phyloP scores from a whole-genome alignment of 768 basidiomycete genomes.

The Hemileccinum impolitum region DNA sequence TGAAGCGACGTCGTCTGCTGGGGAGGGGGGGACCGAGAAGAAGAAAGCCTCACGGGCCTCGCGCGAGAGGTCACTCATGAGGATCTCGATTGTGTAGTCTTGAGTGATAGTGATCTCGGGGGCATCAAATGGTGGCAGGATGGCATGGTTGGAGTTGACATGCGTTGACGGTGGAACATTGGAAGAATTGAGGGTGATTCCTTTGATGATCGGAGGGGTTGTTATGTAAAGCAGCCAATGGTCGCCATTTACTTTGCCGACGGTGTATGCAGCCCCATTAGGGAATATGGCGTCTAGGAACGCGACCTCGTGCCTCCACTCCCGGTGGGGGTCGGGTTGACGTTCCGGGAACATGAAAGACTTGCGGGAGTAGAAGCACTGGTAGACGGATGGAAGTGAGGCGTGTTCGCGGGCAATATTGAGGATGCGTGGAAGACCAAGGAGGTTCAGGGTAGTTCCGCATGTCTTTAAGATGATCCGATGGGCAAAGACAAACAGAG shows the following conservation, averaged over 20 bases:
- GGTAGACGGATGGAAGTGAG: slow-evolving; percentile 66
- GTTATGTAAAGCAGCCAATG: slow-evolving; percentile 98
- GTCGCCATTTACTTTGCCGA: slow-evolving; percentile 97
- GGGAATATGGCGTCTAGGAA: slow-evolving; percentile 89
- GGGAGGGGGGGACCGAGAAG: slow-evolving; percentile 40
- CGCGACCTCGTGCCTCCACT: slow-evolving; percentile 91
- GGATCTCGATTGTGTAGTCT: slow-evolving; percentile 96
- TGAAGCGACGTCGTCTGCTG: slow-evolving; percentile 51
- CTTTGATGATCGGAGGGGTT: slow-evolving; percentile 41
- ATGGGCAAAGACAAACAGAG: slow-evolving; percentile 91
- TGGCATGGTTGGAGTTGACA: slow-evolving; percentile 12
- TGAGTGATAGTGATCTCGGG: slow-evolving; percentile 30
- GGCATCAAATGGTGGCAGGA: slow-evolving; percentile 1
- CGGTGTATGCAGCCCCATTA: slow-evolving; percentile 89
- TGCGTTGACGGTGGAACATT: slow-evolving; percentile 14
- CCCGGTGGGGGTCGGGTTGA: slow-evolving; percentile 86
- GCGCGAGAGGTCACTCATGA: slow-evolving; percentile 89
- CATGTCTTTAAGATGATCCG: slow-evolving; percentile 98
- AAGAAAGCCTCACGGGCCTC: slow-evolving; percentile 78
- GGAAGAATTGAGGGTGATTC: slow-evolving; percentile 21
- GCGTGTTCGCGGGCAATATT: slow-evolving; percentile 80
- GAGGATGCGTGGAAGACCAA: slow-evolving; percentile 92
- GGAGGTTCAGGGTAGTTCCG: slow-evolving; percentile 95
- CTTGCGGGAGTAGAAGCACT: slow-evolving; percentile 97
- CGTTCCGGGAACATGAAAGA: slow-evolving; percentile 99